Conservation (phyloP, 768 basidiomycete genomes). For the Boletus edulis region DNA sequence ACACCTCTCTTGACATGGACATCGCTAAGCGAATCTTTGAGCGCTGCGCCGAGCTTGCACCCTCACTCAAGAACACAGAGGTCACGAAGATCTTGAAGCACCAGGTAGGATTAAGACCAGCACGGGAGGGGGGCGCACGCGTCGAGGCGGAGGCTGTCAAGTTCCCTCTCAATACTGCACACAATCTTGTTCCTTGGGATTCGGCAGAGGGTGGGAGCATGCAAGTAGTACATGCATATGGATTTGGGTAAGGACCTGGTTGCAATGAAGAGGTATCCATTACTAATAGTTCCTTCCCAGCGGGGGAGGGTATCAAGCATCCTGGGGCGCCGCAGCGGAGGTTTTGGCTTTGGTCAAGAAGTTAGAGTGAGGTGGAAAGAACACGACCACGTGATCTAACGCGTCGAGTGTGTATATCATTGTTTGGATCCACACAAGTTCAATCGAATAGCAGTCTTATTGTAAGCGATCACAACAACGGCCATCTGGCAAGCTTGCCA, state of each 20-base stretch:
- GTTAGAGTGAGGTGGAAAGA: background rate
- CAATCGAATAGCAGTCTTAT: background rate
- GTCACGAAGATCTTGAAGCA: constrained; percentile 46
- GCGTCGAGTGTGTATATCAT: constrained; percentile 26
- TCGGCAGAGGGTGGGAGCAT: constrained; percentile 17
- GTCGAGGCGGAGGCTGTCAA: constrained; percentile 47
- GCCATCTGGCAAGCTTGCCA: constrained; percentile 15
- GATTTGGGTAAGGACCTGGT: constrained; percentile 45
- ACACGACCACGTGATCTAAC: constrained; percentile 33
- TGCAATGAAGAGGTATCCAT: background rate
- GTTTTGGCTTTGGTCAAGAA: constrained; percentile 30
- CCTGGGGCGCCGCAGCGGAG: constrained; percentile 44
- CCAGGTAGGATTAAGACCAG: constrained; percentile 60
- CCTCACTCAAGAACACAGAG: constrained; percentile 30
- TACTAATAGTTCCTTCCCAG: constrained; percentile 22
- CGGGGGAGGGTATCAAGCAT: constrained; percentile 38
- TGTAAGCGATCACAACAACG: constrained; percentile 5
- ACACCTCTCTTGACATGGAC: constrained; percentile 44
- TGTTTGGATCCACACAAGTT: constrained; percentile 24
- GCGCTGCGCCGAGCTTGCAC: constrained; percentile 41
- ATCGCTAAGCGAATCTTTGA: constrained; percentile 45
- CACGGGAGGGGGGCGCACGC: constrained; percentile 52
- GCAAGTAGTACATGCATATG: constrained; percentile 56
- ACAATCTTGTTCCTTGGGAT: constrained; percentile 18
- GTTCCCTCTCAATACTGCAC: constrained; percentile 31